phyloP scores from a whole-genome alignment of 352 stramenopile genomes.

The Phytophthora sp. region DNA sequence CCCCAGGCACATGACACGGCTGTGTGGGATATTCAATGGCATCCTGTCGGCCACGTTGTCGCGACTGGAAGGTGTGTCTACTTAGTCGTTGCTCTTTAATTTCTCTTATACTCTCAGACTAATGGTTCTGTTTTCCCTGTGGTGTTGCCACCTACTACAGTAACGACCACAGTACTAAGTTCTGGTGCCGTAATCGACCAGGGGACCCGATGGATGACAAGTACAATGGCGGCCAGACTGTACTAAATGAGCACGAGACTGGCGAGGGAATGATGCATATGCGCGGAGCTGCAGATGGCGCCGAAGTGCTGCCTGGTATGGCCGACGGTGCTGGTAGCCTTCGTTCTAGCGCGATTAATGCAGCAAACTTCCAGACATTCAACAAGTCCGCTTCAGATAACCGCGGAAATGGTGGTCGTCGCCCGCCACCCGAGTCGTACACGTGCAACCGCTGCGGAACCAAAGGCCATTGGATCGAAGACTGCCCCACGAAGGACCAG shows the following conservation, averaged over 20 bases:
- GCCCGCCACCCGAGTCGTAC: conserved; percentile 82
- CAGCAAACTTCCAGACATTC: conserved; percentile 76
- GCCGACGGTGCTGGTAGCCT: conserved; percentile 59
- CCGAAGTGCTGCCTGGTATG: conserved; percentile 76
- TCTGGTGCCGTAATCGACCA: conserved; percentile 96
- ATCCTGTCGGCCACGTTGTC: conserved; percentile 96
- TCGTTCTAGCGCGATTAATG: conserved; percentile 72
- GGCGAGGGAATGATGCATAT: conserved; percentile 41
- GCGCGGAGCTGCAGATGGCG: conserved; percentile 32
- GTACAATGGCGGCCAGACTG: conserved; percentile 81
- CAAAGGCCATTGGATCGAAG: conserved; percentile 89
- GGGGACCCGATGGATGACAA: conserved; percentile 92
- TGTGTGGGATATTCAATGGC: conserved; percentile 98
- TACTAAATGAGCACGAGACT: conserved; percentile 72
- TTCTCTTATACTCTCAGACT: conserved; percentile 2
- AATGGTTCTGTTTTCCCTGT: conserved; percentile 6
- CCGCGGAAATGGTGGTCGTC: conserved; percentile 41
- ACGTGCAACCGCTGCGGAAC: conserved; percentile 88
- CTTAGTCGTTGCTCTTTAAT: neutral
- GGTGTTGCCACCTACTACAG: conserved; percentile 30
- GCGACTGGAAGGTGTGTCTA: conserved; percentile 87
- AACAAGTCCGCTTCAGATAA: conserved; percentile 45
- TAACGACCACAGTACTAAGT: conserved; percentile 98
- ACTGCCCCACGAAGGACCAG: conserved; percentile 87
- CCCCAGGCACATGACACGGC: conserved; percentile 96